Evolutionary conservation across 345 rosid genomes (phyloP), one percentile per base, ranked within the genome.

Genomic region (Brassica nigra): DNA sequence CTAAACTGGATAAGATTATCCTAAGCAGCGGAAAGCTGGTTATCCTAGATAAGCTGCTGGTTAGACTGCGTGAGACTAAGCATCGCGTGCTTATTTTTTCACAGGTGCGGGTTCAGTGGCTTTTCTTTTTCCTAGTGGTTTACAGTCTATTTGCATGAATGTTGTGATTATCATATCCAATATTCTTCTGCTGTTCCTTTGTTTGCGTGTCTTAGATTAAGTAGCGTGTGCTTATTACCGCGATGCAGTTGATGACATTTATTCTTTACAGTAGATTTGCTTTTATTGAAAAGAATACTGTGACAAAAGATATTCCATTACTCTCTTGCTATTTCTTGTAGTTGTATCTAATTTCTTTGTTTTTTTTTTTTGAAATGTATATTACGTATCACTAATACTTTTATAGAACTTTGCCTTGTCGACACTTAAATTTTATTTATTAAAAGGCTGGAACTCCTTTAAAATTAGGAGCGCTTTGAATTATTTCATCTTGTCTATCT

Each of bases 21-120:
- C 84, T 89, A 81, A 96, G 99, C 85, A 96, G 99, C 68, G 99
- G 99, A 81, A 96, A 96, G 85, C 90, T 96, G 68, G 99, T 92
- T 78, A 96, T 96, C 69, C 91, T 96, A 80, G 99, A 96, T 89
- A 96, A 96, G 84, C 83, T 96, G 83, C 93, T 96, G 79, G 90
- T 92, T 68, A 89, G 90, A 85, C 88, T 96, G 90, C 97, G 89
- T 78, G 91, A 87, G 89, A 96, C 99, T 68, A 96, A 96, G 79
- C 99, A 96, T 80, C 98, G 99, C 39, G 97, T 96, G 76, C 86
- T 96, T 79, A 92, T 96, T 71, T 96, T 96, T 81, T 96, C 99
- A 4, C 99, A 96, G 99, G 99, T 94, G 84, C 9, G 70, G 64
- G 58, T 71, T 76, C 70, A 61, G 0, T 71, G 77, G 37, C 47